A percentile compares a stretch with the other conserved stretches of the same genome.
Evolutionary conservation across 306 rosid species (phyloP).

Genomic region (Begonia fuchsioides): DNA sequence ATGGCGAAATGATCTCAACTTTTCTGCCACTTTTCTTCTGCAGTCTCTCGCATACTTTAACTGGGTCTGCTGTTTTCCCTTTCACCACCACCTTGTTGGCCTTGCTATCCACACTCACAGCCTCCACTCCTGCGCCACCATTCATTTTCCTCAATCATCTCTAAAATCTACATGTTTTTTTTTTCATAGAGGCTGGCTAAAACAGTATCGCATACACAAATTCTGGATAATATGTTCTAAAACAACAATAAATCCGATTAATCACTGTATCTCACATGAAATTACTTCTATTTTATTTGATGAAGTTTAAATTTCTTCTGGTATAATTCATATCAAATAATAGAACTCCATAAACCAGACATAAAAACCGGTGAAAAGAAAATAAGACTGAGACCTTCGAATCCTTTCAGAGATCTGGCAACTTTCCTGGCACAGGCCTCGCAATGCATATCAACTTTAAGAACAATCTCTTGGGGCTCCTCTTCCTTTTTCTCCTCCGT

Average conservation of each 20-base stretch:
- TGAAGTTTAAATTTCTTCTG: too few species aligned
- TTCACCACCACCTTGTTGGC: conserved; percentile 15
- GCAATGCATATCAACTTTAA: conserved; percentile 96
- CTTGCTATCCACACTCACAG: conserved; percentile 8
- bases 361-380: too few species aligned
- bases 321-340: too few species aligned
- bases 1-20: conserved; percentile 13
- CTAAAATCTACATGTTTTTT: too few species aligned
- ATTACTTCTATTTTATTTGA: too few species aligned
- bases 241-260: too few species aligned
- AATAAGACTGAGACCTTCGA: conserved; percentile 42
- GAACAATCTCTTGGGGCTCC: conserved; percentile 47
- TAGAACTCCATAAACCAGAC: too few species aligned
- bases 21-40: conserved; percentile 18
- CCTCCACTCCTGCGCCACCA: conserved; percentile 11
- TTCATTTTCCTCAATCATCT: too few species aligned
- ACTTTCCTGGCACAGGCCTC: conserved; percentile 91
- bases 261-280: too few species aligned
- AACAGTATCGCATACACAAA: too few species aligned
- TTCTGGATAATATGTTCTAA: too few species aligned
- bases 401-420: conserved; percentile 75
- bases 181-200: too few species aligned
- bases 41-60: conserved; percentile 12
- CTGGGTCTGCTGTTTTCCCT: conserved; percentile 14
- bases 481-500: conserved; percentile 29